Percentiles rank a stretch among this genome's conserved stretches.
Conservation (phyloP, 2,329 filamentous ascomycete genomes). For the Neonectria neomacrospora region DNA sequence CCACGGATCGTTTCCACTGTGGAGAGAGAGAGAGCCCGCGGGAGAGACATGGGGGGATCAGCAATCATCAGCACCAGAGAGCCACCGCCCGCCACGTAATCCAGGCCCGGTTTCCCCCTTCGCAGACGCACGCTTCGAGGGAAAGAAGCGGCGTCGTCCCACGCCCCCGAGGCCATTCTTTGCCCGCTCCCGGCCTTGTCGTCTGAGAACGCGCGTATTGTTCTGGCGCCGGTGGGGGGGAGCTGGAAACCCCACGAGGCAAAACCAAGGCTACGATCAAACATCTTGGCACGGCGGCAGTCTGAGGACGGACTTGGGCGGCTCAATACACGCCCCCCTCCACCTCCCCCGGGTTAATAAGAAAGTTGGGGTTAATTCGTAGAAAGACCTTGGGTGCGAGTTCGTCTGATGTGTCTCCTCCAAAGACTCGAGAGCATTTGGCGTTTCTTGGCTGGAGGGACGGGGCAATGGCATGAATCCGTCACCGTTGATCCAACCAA, state of each 20-base stretch:
- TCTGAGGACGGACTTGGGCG: too few relatives aligned
- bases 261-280: background rate
- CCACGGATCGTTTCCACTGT: background rate
- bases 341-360: too few relatives aligned
- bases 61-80: background rate
- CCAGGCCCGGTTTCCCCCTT: background rate
- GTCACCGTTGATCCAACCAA: too few relatives aligned
- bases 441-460: background rate
- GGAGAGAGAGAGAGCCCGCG: background rate
- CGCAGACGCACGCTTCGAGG: background rate
- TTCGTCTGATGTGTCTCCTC: background rate
- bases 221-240: too few relatives aligned
- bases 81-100: background rate
- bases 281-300: background rate
- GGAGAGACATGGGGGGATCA: background rate
- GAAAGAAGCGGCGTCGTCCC: background rate
- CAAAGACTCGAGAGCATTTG: too few relatives aligned
- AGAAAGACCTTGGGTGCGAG: background rate
- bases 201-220: background rate
- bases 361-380: background rate
- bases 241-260: background rate
- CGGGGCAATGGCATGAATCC: background rate
- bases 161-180: background rate
- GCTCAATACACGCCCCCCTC: too few relatives aligned
- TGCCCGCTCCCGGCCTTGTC: background rate